These are phyloP conservation scores for Cryptosporidium xiaoi DNA, from an alignment of 169 alveolate species.

Conservation along the genomic window DNA sequence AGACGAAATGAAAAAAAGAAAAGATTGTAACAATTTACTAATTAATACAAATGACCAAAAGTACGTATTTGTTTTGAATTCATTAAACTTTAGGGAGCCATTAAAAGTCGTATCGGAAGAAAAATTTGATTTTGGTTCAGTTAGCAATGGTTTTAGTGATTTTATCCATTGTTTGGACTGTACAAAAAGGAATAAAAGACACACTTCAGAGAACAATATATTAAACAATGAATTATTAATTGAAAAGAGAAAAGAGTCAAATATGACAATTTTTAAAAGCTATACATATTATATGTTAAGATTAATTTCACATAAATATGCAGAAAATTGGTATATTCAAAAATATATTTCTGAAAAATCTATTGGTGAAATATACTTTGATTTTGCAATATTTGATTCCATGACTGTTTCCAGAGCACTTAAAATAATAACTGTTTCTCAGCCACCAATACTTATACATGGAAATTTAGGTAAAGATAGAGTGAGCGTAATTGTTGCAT, in stretches of 20 bases:
- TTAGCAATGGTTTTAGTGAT: background rate
- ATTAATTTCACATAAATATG: constrained; percentile 24
- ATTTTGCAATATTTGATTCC: constrained; percentile 18
- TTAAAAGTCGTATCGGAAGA: background rate
- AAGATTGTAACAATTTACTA: background rate
- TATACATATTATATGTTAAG: constrained; percentile 19
- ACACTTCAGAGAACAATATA: background rate
- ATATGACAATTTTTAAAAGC: background rate
- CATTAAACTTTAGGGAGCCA: constrained; percentile 31
- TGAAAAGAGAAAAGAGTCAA: constrained; percentile 26
- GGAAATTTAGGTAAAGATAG: constrained; percentile 68
- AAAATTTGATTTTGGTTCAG: background rate
- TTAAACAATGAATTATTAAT: background rate
- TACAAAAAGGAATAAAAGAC: constrained; percentile 6
- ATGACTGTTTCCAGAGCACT: constrained; percentile 23
- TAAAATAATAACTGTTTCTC: constrained; percentile 56
- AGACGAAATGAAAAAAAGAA: background rate
- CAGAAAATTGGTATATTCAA: constrained; percentile 53
- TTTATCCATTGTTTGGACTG: constrained; percentile 5
- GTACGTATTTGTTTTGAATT: background rate
- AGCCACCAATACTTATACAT: constrained; percentile 61
- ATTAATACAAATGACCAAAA: background rate
- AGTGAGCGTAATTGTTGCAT: constrained; percentile 28
- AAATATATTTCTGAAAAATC: constrained; percentile 10
- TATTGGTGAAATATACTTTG: constrained; percentile 37